A percentile compares a stretch with the other conserved stretches of the same genome.
phyloP scores from a whole-genome alignment of 331 rosid species.

The Prunus yedoensis region DNA sequence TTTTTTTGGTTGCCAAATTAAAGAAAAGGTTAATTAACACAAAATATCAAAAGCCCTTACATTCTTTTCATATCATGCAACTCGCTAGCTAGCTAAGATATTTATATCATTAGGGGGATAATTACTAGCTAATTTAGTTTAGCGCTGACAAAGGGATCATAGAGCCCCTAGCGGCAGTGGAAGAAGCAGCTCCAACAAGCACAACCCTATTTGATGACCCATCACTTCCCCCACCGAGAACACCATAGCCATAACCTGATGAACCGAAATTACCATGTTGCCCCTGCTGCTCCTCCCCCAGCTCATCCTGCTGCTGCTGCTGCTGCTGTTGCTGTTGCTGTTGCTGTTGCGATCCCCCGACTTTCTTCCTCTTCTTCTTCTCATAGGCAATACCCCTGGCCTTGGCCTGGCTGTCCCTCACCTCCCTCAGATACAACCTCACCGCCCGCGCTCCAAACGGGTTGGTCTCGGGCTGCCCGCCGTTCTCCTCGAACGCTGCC shows the following conservation, averaged over 20 bases:
- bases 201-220: background rate
- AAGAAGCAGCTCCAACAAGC: background rate
- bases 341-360: background rate
- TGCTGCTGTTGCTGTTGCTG: background rate
- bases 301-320: background rate
- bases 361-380: slow-evolving; percentile 50
- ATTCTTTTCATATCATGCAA: no score
- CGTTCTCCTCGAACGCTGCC: slow-evolving; percentile 62
- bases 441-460: slow-evolving; percentile 50
- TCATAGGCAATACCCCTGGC: slow-evolving; percentile 55
- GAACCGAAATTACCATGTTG: background rate
- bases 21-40: background rate
- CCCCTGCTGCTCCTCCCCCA: background rate
- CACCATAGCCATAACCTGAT: background rate
- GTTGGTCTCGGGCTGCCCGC: slow-evolving; percentile 48
- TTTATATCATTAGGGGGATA: no score
- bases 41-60: background rate
- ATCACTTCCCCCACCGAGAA: background rate
- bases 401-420: slow-evolving; percentile 50
- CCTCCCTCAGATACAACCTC: slow-evolving; percentile 47
- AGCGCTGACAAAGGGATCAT: slow-evolving; percentile 10
- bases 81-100: background rate
- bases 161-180: slow-evolving; percentile 5
- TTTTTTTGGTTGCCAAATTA: no score
- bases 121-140: background rate